Evolutionary conservation across 2,329 filamentous ascomycete genomes (phyloP).

Genomic region (Dactylellina haptotyla): DNA sequence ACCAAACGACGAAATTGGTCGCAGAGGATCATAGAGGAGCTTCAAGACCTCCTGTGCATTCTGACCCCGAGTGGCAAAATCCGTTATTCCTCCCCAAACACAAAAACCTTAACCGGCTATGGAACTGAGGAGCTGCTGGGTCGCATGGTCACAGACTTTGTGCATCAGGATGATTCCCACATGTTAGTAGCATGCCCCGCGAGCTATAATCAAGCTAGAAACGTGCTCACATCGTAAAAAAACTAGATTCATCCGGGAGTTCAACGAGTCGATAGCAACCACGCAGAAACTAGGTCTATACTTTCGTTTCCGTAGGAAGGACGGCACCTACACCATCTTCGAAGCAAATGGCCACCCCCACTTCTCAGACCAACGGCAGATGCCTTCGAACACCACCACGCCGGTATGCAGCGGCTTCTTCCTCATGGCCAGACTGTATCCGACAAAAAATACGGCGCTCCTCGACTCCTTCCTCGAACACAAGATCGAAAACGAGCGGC

Average conservation of each 20-base stretch:
- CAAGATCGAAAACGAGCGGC: conserved; percentile 92
- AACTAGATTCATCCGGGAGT: conserved; percentile 80
- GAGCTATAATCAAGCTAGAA: neutral
- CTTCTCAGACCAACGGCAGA: conserved; percentile 72
- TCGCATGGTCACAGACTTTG: conserved; percentile 79
- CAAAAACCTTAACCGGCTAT: conserved; percentile 79
- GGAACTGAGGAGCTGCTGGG: conserved; percentile 75
- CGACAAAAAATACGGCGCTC: conserved; percentile 83
- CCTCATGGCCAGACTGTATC: conserved; percentile 90
- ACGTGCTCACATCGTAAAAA: conserved; percentile 57
- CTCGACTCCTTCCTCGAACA: conserved; percentile 95
- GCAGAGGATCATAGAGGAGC: conserved; percentile 85
- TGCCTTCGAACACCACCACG: conserved; percentile 56
- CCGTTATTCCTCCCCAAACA: conserved; percentile 84
- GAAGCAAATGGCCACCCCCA: conserved; percentile 94
- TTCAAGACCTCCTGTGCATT: conserved; percentile 88
- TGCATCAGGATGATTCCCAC: conserved; percentile 79
- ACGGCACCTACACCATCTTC: conserved; percentile 80
- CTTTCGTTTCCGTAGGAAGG: conserved; percentile 81
- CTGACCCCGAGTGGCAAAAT: conserved; percentile 85
- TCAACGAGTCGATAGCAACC: conserved; percentile 86
- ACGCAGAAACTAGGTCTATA: conserved; percentile 84
- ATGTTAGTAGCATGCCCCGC: conserved; percentile 23
- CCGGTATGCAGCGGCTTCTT: conserved; percentile 84
- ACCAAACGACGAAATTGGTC: conserved; percentile 81